Percentiles rank a stretch among this genome's conserved stretches.
These are phyloP conservation scores for Apophysomyces variabilis DNA, from an alignment of 371 early-diverging fungal genomes.

Conservation along the genomic window DNA sequence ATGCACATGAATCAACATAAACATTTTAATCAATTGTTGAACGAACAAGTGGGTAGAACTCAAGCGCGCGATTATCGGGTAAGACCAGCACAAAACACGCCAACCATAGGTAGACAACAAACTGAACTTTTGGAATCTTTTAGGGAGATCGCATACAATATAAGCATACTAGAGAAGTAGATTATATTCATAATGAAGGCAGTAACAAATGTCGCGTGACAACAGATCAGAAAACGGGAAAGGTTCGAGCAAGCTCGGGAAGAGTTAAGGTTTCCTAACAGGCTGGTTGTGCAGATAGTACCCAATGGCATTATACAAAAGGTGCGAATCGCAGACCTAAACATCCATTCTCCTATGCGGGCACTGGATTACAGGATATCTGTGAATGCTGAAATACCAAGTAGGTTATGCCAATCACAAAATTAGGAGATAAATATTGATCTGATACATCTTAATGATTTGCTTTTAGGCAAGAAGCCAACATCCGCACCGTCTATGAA, in stretches of 20 bases:
- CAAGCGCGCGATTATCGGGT: constrained; percentile 50
- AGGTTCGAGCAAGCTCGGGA: constrained; percentile 17
- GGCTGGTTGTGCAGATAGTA: constrained; percentile 38
- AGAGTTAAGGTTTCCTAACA: background rate
- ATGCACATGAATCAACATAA: constrained; percentile 75
- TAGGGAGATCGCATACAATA: constrained; percentile 61
- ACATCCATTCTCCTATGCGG: constrained; percentile 72
- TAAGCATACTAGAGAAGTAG: constrained; percentile 71
- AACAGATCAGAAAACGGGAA: constrained; percentile 60
- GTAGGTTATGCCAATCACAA: constrained; percentile 22
- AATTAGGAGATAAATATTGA: background rate
- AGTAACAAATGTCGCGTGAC: constrained; percentile 65
- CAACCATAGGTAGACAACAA: no score
- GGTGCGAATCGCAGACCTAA: constrained; percentile 65
- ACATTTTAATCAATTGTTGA: constrained; percentile 67
- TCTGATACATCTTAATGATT: background rate
- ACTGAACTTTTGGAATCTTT: background rate
- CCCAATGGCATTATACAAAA: constrained; percentile 70
- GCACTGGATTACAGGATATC: constrained; percentile 77
- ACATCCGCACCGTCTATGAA: constrained; percentile 45
- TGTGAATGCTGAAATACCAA: constrained; percentile 70
- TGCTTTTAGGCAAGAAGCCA: constrained; percentile 36
- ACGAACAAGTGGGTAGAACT: constrained; percentile 58
- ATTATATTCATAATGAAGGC: constrained; percentile 57
- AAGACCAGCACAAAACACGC: background rate